Evolutionary conservation across 306 rosid genomes (phyloP).

Genomic region (Quercus mongolica): DNA sequence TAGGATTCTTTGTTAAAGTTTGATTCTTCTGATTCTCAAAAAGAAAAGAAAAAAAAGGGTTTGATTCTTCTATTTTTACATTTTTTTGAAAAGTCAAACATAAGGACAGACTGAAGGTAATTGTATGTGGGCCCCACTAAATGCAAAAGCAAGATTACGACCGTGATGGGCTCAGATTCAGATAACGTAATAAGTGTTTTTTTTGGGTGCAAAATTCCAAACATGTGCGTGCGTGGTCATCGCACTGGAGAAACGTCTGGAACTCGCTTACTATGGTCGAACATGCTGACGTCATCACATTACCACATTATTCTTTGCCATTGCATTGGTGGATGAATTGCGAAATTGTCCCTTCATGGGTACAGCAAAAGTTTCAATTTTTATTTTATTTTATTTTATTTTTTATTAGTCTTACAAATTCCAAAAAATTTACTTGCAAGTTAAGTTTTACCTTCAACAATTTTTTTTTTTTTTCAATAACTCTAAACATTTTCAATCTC

Average conservation of each 20-base stretch:
- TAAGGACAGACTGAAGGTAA: not conserved
- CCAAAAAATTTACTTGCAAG: too few relatives aligned
- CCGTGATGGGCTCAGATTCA: not conserved
- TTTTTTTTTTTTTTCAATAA: too few relatives aligned
- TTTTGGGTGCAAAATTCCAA: not conserved
- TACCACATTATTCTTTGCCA: not conserved
- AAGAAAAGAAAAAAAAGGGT: too few relatives aligned
- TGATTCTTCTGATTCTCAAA: not conserved
- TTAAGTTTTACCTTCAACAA: too few relatives aligned
- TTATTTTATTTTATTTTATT: not conserved
- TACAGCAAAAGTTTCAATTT: not conserved
- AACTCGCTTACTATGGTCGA: too few relatives aligned
- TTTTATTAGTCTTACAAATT: not conserved
- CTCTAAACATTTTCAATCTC: too few relatives aligned
- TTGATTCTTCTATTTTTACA: not conserved
- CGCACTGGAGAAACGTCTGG: not conserved
- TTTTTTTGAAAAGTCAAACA: conserved; percentile 6
- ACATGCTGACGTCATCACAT: too few relatives aligned
- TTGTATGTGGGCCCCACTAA: not conserved
- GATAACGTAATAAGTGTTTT: not conserved
- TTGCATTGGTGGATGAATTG: not conserved
- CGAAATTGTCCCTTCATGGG: not conserved
- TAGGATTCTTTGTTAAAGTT: not conserved
- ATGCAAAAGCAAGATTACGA: not conserved
- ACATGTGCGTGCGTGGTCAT: not conserved